Conservation (phyloP, 2,329 filamentous ascomycete species). For the Trichoderma atrobrunneum region DNA sequence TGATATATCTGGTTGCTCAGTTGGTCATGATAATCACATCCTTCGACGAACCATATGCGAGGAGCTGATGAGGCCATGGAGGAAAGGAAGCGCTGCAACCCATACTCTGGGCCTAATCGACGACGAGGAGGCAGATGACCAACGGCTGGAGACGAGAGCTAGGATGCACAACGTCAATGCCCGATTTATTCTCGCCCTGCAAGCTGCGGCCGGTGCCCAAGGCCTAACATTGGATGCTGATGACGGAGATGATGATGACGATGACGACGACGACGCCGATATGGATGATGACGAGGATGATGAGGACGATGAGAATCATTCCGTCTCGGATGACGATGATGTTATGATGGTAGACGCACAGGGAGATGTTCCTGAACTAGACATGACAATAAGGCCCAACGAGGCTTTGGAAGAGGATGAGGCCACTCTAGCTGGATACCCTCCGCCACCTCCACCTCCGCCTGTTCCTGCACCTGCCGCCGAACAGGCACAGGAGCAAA, state of each 20-base stretch:
- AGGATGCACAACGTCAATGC: slow-evolving; percentile 35
- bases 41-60: slow-evolving; percentile 83
- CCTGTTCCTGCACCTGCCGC: slow-evolving; percentile 41
- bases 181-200: slow-evolving; percentile 38
- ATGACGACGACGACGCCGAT: slow-evolving; percentile 31
- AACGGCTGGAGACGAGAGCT: slow-evolving; percentile 40
- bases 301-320: slow-evolving; percentile 46
- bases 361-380: slow-evolving; percentile 43
- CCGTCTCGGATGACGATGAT: slow-evolving; percentile 46
- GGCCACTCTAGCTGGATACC: slow-evolving; percentile 73
- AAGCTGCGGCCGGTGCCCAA: slow-evolving; percentile 32
- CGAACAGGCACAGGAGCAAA: not conserved
- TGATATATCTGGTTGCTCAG: slow-evolving; percentile 86
- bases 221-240: slow-evolving; percentile 30
- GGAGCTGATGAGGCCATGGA: slow-evolving; percentile 85
- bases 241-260: slow-evolving; percentile 32
- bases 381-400: slow-evolving; percentile 50
- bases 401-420: slow-evolving; percentile 73
- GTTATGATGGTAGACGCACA: slow-evolving; percentile 57
- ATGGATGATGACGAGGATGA: slow-evolving; percentile 45
- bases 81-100: slow-evolving; percentile 75
- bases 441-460: slow-evolving; percentile 62
- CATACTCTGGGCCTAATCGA: slow-evolving; percentile 57
- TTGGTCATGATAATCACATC: slow-evolving; percentile 75
- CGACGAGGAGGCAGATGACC: slow-evolving; percentile 48